These are phyloP conservation scores for Xylaria digitata DNA, from an alignment of 2,329 filamentous ascomycete species.

Conservation along the genomic window DNA sequence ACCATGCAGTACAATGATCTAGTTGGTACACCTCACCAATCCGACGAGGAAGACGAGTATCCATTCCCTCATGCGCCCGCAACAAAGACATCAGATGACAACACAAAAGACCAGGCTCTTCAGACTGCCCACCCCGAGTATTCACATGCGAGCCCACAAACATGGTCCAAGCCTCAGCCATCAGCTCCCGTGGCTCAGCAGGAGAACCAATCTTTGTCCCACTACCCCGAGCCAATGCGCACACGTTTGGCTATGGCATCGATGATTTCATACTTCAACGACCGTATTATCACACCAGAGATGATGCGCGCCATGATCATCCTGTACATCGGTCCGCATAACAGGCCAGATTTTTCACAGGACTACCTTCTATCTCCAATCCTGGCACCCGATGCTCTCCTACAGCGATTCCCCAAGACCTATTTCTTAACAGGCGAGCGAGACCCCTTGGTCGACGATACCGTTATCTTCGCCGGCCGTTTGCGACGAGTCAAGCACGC, in stretches of 20 bases:
- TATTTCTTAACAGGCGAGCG: constrained; percentile 95
- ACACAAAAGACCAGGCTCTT: constrained; percentile 33
- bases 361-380: constrained; percentile 93
- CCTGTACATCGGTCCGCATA: constrained; percentile 92
- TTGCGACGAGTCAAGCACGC: constrained; percentile 81
- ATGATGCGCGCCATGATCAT: constrained; percentile 99
- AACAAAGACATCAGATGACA: constrained; percentile 37
- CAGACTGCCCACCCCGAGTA: constrained; percentile 61
- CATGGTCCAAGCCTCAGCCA: constrained; percentile 48
- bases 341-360: constrained; percentile 89
- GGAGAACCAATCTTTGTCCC: constrained; percentile 53
- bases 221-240: constrained; percentile 70
- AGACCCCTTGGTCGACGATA: constrained; percentile 95
- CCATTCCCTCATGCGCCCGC: constrained; percentile 49
- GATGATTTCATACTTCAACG: constrained; percentile 99
- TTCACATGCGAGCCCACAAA: constrained; percentile 60
- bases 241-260: constrained; percentile 93
- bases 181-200: constrained; percentile 37
- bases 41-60: constrained; percentile 75
- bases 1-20: constrained; percentile 88
- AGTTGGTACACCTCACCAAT: constrained; percentile 84
- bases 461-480: constrained; percentile 92
- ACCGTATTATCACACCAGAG: constrained; percentile 92
- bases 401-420: constrained; percentile 90
- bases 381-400: constrained; percentile 83